These are phyloP conservation scores for Hordeum pubiflorum DNA, from an alignment of 202 grass and related monocot genomes.

Conservation along the genomic window DNA sequence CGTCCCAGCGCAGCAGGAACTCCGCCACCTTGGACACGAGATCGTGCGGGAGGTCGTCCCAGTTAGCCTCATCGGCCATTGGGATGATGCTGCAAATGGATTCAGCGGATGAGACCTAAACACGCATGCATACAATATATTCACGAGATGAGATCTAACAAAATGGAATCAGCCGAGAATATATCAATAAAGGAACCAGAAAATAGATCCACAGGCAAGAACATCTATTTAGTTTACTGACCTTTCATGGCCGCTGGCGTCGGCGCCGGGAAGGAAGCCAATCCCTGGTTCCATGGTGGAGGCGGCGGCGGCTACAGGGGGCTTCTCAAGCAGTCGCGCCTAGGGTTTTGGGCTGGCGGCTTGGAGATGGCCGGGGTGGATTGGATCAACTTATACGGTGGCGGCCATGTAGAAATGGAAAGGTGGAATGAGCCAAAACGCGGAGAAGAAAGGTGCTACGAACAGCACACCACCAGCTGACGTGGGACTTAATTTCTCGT, in stretches of 20 bases:
- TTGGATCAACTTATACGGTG: not conserved
- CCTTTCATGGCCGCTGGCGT: not conserved
- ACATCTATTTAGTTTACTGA: not conserved
- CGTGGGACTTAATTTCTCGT: not conserved
- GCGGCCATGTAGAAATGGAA: not conserved
- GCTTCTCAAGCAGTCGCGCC: not conserved
- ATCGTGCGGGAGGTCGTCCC: not conserved
- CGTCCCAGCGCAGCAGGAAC: not conserved
- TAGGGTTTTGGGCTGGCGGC: not conserved
- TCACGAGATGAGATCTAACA: too few species aligned
- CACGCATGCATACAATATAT: not conserved
- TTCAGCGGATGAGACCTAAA: not conserved
- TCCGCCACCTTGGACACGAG: not conserved
- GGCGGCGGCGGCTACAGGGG: not conserved
- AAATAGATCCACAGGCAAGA: not conserved
- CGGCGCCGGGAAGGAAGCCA: not conserved
- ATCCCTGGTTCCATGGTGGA: not conserved
- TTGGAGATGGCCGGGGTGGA: not conserved
- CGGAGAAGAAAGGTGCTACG: not conserved
- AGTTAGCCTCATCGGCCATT: not conserved
- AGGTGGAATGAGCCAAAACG: not conserved
- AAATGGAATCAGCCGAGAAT: not conserved
- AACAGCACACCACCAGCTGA: not conserved
- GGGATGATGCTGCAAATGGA: too few species aligned
- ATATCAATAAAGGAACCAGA: not conserved